Evolutionary conservation across 148 eudicot genomes (phyloP), one percentile per base, ranked within the genome.

Genomic region (Persicaria tinctoria): DNA sequence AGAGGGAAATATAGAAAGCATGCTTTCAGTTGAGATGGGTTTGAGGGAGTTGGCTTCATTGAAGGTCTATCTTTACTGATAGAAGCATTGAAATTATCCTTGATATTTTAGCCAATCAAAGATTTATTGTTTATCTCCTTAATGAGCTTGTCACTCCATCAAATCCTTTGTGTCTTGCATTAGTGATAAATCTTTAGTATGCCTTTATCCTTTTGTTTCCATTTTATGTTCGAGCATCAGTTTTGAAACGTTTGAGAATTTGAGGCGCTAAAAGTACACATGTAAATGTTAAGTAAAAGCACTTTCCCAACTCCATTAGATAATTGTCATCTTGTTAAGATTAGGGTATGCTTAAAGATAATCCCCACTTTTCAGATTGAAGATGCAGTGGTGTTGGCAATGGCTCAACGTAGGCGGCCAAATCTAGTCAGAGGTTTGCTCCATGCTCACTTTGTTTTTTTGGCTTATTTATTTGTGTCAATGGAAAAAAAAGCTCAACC

Each of bases 11-110:
- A 89, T 96, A 74, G 99, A 96, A 82, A 96, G 83, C 73, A 92
- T 96, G 99, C 99, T 96, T 76, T 89, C 97, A 49, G 97, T 96
- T 77, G 99, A 96, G 82, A 96, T 96, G 97, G 97, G 94, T 76
- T 82, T 96, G 74, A 83, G 93, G 82, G 97, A 96, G 84, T 81
- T 96, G 77, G 94, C 97, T 85, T 92, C 97, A 17, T 82, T 96
- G 83, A 96, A 96, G 99, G 99, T 92, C 73, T 64, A 9, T 71
- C 4, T 48, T 71, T 53, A 16, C 7, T 32, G 4, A 14, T 6
- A 20, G 2, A 50, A 71, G 32, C 74, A 48, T 47, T 71, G 14
- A 71, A 48, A 18, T 50, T 46, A 48, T 48, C 55, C 48, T 44
- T 4, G 47, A 47, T 13, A 14, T 66, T 66, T 13, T 44, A 12